Conservation (phyloP, 306 rosid species). For the Cucurbita ficifolia region DNA sequence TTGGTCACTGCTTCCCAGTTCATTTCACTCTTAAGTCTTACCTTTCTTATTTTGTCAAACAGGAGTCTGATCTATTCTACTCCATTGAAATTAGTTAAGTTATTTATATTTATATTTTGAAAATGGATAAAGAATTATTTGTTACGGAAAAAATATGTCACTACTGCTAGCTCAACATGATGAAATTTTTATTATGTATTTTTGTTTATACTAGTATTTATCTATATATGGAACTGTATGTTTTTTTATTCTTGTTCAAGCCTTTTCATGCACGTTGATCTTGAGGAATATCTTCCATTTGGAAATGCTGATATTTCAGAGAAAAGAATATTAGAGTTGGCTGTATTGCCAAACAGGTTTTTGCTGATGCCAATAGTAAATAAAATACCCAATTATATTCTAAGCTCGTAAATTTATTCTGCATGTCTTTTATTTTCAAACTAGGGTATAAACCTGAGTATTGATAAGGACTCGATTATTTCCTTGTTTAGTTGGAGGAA, state of each 20-base stretch:
- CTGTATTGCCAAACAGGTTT: background rate
- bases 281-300: background rate
- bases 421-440: background rate
- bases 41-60: background rate
- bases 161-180: background rate
- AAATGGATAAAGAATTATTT: background rate
- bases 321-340: background rate
- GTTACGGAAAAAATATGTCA: background rate
- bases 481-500: conserved; percentile 14
- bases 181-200: background rate
- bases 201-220: background rate
- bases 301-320: background rate
- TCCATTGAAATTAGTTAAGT: background rate
- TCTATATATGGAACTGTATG: background rate
- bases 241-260: background rate
- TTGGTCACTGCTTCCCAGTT: background rate
- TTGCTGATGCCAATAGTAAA: background rate
- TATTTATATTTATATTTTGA: background rate
- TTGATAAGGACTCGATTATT: background rate
- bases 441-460: background rate
- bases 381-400: background rate
- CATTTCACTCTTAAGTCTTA: background rate
- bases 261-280: background rate
- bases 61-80: background rate
- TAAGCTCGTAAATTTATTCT: conserved; percentile 1